A percentile compares a stretch with the other conserved stretches of the same genome.
These are phyloP conservation scores for Somion occarium DNA, from an alignment of 1,284 basidiomycete genomes.

Conservation along the genomic window DNA sequence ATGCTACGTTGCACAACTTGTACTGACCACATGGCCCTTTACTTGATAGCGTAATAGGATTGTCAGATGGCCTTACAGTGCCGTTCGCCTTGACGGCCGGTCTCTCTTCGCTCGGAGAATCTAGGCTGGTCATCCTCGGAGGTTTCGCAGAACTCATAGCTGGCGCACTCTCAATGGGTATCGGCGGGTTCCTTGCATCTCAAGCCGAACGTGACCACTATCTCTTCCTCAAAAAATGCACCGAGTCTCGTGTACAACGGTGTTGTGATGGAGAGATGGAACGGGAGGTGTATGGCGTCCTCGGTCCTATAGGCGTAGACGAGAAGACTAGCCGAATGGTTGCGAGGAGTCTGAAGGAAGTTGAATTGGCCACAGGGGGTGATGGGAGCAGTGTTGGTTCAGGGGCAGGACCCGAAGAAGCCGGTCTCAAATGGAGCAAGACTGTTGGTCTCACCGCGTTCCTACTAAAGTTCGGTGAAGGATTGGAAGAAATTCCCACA, in stretches of 20 bases:
- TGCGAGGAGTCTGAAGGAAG: constrained; percentile 66
- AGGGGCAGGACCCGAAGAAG: constrained; percentile 42
- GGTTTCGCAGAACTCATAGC: constrained; percentile 92
- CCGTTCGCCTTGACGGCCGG: constrained; percentile 90
- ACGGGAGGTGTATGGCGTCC: constrained; percentile 85
- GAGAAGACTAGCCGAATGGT: constrained; percentile 77
- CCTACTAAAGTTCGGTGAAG: constrained; percentile 89
- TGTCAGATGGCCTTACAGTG: constrained; percentile 94
- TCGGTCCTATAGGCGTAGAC: constrained; percentile 87
- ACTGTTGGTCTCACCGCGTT: constrained; percentile 86
- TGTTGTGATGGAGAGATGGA: constrained; percentile 95
- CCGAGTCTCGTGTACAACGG: constrained; percentile 77
- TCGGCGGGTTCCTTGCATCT: constrained; percentile 95
- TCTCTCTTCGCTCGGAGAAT: constrained; percentile 86
- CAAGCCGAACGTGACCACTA: constrained; percentile 96
- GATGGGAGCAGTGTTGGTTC: constrained; percentile 21
- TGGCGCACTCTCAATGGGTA: constrained; percentile 96
- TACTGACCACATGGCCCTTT: constrained; percentile 8
- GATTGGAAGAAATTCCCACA: constrained; percentile 68
- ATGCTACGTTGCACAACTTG: not conserved
- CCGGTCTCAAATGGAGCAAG: constrained; percentile 56
- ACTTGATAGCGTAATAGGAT: constrained; percentile 78
- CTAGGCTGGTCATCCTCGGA: constrained; percentile 84
- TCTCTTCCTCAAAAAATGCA: constrained; percentile 74
- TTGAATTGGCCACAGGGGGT: constrained; percentile 45